phyloP scores from a whole-genome alignment of 495 filamentous ascomycete species.

The Neurospora sp. region DNA sequence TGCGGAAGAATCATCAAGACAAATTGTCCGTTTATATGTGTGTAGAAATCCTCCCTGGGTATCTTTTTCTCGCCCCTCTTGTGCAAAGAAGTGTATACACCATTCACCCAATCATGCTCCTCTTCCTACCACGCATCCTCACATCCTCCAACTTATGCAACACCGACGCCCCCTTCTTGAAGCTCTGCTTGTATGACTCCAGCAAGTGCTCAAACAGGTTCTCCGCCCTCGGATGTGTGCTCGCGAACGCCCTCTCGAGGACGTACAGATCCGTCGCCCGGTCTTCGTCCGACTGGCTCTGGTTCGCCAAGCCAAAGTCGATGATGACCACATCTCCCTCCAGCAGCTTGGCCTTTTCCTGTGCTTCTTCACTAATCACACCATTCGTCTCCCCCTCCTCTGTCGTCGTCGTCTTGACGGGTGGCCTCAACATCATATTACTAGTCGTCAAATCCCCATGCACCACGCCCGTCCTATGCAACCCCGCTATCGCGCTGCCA shows the following conservation, averaged over 20 bases:
- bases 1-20: background rate
- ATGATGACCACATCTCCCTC: conserved; percentile 79
- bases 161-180: conserved; percentile 40
- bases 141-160: conserved; percentile 81
- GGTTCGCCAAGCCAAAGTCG: conserved; percentile 86
- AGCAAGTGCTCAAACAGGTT: conserved; percentile 55
- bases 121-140: conserved; percentile 90
- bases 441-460: conserved; percentile 97
- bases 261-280: conserved; percentile 95
- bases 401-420: background rate
- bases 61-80: background rate
- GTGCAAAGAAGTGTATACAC: background rate
- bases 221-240: conserved; percentile 86
- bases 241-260: conserved; percentile 88
- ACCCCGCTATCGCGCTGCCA: conserved; percentile 60
- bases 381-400: conserved; percentile 7
- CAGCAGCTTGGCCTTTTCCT: conserved; percentile 20
- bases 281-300: conserved; percentile 82
- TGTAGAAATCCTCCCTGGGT: background rate
- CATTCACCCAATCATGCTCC: conserved; percentile 79
- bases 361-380: background rate
- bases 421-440: conserved; percentile 75
- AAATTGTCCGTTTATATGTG: background rate
- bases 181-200: conserved; percentile 40
- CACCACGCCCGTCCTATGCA: conserved; percentile 75